A percentile compares a stretch with the other conserved stretches of the same genome.
phyloP scores from a whole-genome alignment of 768 basidiomycete species.

The Agaricus sinodeliciosus region DNA sequence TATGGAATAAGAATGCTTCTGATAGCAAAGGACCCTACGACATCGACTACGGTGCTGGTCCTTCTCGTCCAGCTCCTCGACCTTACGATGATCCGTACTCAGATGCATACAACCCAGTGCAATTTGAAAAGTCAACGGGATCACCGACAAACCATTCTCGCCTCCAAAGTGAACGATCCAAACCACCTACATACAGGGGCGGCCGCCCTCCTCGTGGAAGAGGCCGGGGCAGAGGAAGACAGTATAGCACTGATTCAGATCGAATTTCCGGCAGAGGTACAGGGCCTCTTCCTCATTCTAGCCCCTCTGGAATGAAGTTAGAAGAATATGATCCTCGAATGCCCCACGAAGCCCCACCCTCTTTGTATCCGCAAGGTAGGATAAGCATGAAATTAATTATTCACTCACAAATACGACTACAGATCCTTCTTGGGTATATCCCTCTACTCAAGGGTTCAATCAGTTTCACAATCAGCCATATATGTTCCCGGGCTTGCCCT shows the following conservation, averaged over 20 bases:
- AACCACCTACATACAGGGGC: background rate
- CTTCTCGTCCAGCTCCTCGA: slow-evolving; percentile 58
- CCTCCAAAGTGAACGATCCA: background rate
- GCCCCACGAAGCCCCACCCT: background rate
- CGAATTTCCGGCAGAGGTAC: background rate
- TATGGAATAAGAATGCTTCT: slow-evolving; percentile 53
- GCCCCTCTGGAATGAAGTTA: no score
- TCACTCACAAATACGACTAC: background rate
- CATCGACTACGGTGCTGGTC: slow-evolving; percentile 48
- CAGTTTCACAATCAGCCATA: slow-evolving; percentile 1
- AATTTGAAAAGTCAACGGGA: slow-evolving; percentile 11
- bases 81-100: slow-evolving; percentile 82
- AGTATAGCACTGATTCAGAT: slow-evolving; percentile 13
- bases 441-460: background rate
- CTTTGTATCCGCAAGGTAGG: slow-evolving; percentile 4
- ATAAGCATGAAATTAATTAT: background rate
- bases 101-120: slow-evolving; percentile 32
- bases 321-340: slow-evolving; percentile 10
- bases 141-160: background rate
- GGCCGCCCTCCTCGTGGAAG: slow-evolving; percentile 21
- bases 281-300: background rate
- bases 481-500: slow-evolving; percentile 1
- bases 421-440: slow-evolving; percentile 3
- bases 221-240: slow-evolving; percentile 27
- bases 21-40: slow-evolving; percentile 67